These are phyloP conservation scores for Aspergillus carbonarius DNA, from an alignment of 2,329 filamentous ascomycete genomes.

Conservation along the genomic window DNA sequence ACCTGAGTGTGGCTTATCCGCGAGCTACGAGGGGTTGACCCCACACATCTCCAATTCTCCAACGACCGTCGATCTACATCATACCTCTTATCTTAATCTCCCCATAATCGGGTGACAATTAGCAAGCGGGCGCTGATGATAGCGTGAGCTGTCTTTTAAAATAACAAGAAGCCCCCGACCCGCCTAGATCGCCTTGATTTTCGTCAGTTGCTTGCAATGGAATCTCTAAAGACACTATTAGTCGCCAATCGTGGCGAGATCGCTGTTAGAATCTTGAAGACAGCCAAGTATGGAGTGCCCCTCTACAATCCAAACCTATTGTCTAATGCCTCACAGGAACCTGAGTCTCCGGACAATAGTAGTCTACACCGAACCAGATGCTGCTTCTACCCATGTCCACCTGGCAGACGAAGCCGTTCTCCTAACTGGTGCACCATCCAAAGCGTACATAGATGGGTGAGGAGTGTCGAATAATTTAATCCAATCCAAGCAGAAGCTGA, in stretches of 20 bases:
- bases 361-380: slow-evolving; percentile 59
- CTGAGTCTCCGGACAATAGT: slow-evolving; percentile 55
- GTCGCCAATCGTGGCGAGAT: slow-evolving; percentile 63
- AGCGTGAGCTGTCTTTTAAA: not conserved
- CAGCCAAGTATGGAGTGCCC: slow-evolving; percentile 41
- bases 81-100: not conserved
- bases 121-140: not conserved
- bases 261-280: slow-evolving; percentile 53
- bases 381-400: slow-evolving; percentile 54
- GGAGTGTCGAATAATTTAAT: not conserved
- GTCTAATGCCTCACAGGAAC: slow-evolving; percentile 23
- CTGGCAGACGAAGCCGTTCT: slow-evolving; percentile 55
- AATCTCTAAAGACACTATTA: slow-evolving; percentile 51
- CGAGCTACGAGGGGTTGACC: not conserved
- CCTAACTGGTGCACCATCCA: slow-evolving; percentile 49
- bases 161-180: not conserved
- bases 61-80: not conserved
- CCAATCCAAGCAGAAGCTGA: slow-evolving; percentile 13
- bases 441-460: slow-evolving; percentile 51
- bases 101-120: not conserved
- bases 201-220: slow-evolving; percentile 23
- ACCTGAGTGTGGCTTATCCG: not conserved
- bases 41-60: not conserved
- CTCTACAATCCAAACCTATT: not conserved
- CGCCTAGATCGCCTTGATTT: no score